Evolutionary conservation across 495 filamentous ascomycete genomes (phyloP).

Genomic region (Sabuloglossum arenarium): DNA sequence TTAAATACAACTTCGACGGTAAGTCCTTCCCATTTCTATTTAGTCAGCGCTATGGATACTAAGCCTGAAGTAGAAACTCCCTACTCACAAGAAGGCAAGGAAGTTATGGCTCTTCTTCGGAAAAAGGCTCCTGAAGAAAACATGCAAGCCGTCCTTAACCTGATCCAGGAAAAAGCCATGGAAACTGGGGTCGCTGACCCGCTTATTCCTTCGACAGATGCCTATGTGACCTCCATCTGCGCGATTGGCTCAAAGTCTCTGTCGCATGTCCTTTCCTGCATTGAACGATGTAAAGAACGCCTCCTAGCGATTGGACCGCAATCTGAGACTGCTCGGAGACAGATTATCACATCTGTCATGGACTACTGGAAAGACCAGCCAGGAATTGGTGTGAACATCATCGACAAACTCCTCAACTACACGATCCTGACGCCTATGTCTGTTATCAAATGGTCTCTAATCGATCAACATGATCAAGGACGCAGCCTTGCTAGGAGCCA

Average conservation of each 20-base stretch:
- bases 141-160: conserved; percentile 51
- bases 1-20: conserved; percentile 75
- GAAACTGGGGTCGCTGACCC: conserved; percentile 45
- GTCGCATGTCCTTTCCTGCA: conserved; percentile 85
- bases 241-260: conserved; percentile 85
- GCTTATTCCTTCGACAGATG: conserved; percentile 66
- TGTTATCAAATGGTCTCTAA: conserved; percentile 76
- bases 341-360: conserved; percentile 81
- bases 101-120: conserved; percentile 56
- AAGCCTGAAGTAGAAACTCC: conserved; percentile 36
- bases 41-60: not conserved
- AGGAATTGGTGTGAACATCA: conserved; percentile 76
- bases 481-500: conserved; percentile 47
- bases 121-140: conserved; percentile 69
- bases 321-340: conserved; percentile 51
- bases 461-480: conserved; percentile 39
- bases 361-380: conserved; percentile 87
- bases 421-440: conserved; percentile 65
- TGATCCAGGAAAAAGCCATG: conserved; percentile 55
- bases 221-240: conserved; percentile 81
- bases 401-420: conserved; percentile 97
- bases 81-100: conserved; percentile 57
- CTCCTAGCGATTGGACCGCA: conserved; percentile 55
- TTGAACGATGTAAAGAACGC: conserved; percentile 87
- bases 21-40: conserved; percentile 17